A percentile compares a stretch with the other conserved stretches of the same genome.
These are phyloP conservation scores for Phaeosphaeria sp. DNA, from an alignment of 2,329 filamentous ascomycete genomes.

Conservation along the genomic window DNA sequence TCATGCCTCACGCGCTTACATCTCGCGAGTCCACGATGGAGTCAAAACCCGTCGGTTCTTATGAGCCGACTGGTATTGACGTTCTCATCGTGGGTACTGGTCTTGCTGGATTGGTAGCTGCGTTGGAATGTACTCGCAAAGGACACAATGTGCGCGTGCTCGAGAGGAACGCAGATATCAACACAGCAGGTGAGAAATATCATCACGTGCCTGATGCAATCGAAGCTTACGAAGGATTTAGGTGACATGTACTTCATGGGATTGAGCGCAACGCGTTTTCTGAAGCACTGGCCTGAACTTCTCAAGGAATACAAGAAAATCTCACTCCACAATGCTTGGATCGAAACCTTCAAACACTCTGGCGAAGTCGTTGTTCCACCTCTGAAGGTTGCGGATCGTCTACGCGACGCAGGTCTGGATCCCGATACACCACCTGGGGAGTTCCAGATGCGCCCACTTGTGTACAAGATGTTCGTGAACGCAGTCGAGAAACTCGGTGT, in stretches of 20 bases:
- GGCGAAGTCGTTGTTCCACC: slow-evolving; percentile 58
- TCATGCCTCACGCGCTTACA: slow-evolving; percentile 51
- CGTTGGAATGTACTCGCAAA: slow-evolving; percentile 49
- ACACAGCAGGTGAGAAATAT: slow-evolving; percentile 56
- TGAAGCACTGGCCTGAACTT: slow-evolving; percentile 63
- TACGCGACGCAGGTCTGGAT: slow-evolving; percentile 53
- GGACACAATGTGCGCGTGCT: slow-evolving; percentile 50
- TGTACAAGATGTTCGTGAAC: slow-evolving; percentile 62
- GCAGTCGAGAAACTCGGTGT: slow-evolving; percentile 56
- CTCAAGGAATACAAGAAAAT: slow-evolving; percentile 58
- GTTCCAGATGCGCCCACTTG: slow-evolving; percentile 63
- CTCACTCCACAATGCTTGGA: slow-evolving; percentile 62
- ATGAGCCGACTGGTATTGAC: slow-evolving; percentile 51
- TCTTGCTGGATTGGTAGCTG: slow-evolving; percentile 46
- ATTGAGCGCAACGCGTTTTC: slow-evolving; percentile 61
- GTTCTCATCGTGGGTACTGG: slow-evolving; percentile 51
- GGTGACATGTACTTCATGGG: slow-evolving; percentile 69
- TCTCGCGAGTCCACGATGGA: slow-evolving; percentile 56
- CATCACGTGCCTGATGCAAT: neutral
- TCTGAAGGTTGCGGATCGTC: slow-evolving; percentile 58
- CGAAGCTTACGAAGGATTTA: slow-evolving; percentile 26
- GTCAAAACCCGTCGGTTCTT: slow-evolving; percentile 59
- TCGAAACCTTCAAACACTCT: slow-evolving; percentile 62
- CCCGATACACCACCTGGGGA: slow-evolving; percentile 60
- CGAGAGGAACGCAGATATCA: slow-evolving; percentile 56